A percentile compares a stretch with the other conserved stretches of the same genome.
Evolutionary conservation across 2,329 filamentous ascomycete species (phyloP).

Genomic region (Botrytis aclada): DNA sequence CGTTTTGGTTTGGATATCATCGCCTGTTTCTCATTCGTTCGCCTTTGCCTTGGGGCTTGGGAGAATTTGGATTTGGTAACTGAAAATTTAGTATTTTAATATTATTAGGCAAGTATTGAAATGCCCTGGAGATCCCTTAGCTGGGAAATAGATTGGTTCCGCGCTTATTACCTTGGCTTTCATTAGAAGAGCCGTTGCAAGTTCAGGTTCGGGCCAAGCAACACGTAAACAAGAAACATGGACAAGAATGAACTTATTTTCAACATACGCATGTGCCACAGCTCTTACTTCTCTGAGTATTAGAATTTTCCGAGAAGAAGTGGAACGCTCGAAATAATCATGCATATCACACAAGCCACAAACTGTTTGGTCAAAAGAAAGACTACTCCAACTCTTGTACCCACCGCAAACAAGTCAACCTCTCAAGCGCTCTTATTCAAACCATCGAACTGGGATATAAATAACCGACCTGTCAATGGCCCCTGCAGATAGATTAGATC

Average conservation of each 20-base stretch:
- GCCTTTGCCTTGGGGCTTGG: neutral
- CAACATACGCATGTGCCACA: neutral
- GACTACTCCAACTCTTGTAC: neutral
- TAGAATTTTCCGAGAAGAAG: neutral
- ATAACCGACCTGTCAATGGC: conserved; percentile 14
- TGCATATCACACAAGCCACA: conserved; percentile 1
- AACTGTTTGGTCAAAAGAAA: neutral
- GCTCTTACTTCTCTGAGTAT: neutral
- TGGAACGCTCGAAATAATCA: neutral
- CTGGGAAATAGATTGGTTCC: neutral
- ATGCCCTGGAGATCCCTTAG: neutral
- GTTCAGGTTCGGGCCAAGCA: conserved; percentile 13
- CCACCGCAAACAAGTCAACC: neutral
- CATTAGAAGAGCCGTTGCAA: neutral
- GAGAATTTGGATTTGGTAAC: neutral
- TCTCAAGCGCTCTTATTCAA: neutral
- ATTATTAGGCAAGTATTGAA: neutral
- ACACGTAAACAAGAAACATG: neutral
- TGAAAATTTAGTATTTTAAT: neutral
- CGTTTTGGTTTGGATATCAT: neutral
- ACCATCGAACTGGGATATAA: conserved; percentile 15
- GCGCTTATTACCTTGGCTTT: neutral
- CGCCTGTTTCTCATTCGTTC: neutral
- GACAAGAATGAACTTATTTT: neutral
- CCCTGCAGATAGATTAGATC: conserved; percentile 15